A percentile compares a stretch with the other conserved stretches of the same genome.
Evolutionary conservation across 2,329 filamentous ascomycete species (phyloP).

Genomic region (Chaetomiaceae sp.): DNA sequence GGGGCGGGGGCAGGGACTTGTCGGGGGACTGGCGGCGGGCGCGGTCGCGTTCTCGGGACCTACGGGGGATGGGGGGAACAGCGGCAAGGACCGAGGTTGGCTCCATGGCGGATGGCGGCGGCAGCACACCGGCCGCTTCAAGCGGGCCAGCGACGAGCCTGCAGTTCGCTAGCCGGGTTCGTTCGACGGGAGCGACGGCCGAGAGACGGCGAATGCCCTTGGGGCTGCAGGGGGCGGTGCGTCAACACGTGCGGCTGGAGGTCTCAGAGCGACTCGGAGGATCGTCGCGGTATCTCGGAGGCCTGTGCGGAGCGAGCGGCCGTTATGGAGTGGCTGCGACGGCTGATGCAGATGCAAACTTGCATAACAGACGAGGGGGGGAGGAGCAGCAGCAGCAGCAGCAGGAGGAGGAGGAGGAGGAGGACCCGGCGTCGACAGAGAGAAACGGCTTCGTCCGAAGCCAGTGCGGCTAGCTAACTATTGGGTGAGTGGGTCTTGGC

Average conservation of each 20-base stretch:
- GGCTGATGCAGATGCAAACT: constrained; percentile 16
- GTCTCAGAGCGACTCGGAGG: constrained; percentile 1
- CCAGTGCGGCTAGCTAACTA: too few species aligned
- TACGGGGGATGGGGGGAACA: constrained; percentile 23
- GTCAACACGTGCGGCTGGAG: constrained; percentile 5
- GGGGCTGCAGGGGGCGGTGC: constrained; percentile 4
- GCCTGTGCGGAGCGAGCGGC: constrained; percentile 1
- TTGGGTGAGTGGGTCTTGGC: too few species aligned
- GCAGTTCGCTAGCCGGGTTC: constrained; percentile 16
- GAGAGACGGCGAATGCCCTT: constrained; percentile 6
- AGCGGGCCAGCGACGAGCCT: too few species aligned
- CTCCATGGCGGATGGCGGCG: constrained; percentile 23
- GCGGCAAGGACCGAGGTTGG: constrained; percentile 15
- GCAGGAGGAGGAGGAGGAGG: background rate
- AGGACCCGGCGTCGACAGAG: too few species aligned
- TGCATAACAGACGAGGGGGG: constrained; percentile 4
- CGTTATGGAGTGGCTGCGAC: constrained; percentile 14
- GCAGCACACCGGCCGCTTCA: constrained; percentile 14
- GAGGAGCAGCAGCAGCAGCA: too few species aligned
- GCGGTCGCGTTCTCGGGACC: constrained; percentile 23
- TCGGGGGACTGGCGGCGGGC: constrained; percentile 16
- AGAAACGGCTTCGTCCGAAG: too few species aligned
- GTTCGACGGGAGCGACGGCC: constrained; percentile 3
- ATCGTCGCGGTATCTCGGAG: constrained; percentile 10
- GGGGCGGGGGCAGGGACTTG: constrained; percentile 9